Evolutionary conservation across 768 basidiomycete genomes (phyloP).

Genomic region (Termitomyces sp.): DNA sequence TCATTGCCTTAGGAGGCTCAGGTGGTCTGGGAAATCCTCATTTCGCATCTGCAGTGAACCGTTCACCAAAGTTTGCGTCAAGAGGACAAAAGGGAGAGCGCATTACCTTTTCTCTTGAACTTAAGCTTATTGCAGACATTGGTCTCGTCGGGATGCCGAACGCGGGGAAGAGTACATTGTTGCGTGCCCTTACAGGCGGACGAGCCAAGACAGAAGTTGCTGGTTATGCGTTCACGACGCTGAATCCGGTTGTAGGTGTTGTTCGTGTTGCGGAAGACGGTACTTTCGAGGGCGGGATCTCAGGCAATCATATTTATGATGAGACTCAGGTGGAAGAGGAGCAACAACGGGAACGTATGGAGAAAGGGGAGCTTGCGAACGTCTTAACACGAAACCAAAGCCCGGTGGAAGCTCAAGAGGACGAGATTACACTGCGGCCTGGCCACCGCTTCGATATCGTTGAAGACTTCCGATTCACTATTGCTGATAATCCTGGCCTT

Average conservation of each 20-base stretch:
- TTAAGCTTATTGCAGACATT: constrained; percentile 93
- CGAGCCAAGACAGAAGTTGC: constrained; percentile 84
- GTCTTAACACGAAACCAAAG: constrained; percentile 50
- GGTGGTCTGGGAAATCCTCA: constrained; percentile 91
- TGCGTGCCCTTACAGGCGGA: constrained; percentile 86
- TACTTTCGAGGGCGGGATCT: constrained; percentile 61
- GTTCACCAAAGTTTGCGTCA: constrained; percentile 86
- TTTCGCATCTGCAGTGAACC: constrained; percentile 63
- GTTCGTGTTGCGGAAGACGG: constrained; percentile 83
- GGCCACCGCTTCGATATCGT: constrained; percentile 56
- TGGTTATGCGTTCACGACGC: constrained; percentile 90
- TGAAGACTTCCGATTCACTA: constrained; percentile 87
- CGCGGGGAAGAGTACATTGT: constrained; percentile 87
- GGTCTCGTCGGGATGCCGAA: constrained; percentile 97
- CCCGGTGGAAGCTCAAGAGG: constrained; percentile 14
- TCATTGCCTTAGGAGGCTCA: constrained; percentile 72
- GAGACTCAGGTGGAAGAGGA: constrained; percentile 61
- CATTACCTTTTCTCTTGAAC: constrained; percentile 81
- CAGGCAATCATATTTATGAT: constrained; percentile 52
- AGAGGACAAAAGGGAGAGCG: constrained; percentile 74
- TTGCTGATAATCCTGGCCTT: constrained; percentile 96
- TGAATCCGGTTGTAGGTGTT: constrained; percentile 91
- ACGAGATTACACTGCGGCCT: constrained; percentile 19
- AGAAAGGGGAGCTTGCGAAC: constrained; percentile 50
- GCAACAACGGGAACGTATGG: constrained; percentile 41